A percentile compares a stretch with the other conserved stretches of the same genome.
Evolutionary conservation across 345 rosid species (phyloP).

Genomic region (Populus pruinosa): DNA sequence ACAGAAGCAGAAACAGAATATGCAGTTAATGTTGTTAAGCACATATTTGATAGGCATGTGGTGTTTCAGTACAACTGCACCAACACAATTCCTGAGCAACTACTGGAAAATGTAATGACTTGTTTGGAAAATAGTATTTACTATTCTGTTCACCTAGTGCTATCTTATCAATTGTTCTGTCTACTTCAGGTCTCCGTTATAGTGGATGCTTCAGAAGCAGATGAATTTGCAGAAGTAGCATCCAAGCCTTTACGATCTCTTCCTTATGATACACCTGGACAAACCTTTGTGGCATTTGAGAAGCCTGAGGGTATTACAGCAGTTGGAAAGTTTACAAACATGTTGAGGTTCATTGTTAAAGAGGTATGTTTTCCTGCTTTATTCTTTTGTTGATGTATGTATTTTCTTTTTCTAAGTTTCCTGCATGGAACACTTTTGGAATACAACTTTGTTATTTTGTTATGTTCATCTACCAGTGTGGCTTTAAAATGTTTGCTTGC

Average conservation of each 20-base stretch:
- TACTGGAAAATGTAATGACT: constrained; percentile 79
- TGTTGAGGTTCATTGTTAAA: constrained; percentile 77
- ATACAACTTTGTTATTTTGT: background rate
- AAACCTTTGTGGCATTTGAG: constrained; percentile 81
- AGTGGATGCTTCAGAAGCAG: constrained; percentile 92
- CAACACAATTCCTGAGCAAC: constrained; percentile 89
- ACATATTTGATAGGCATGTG: constrained; percentile 78
- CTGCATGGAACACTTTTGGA: background rate
- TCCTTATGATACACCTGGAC: constrained; percentile 93
- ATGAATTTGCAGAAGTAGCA: constrained; percentile 62
- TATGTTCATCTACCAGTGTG: background rate
- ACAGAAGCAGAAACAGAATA: constrained; percentile 99
- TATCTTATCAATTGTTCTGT: constrained; percentile 16
- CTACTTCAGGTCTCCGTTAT: constrained; percentile 69
- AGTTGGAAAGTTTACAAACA: constrained; percentile 83
- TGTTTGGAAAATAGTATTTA: background rate
- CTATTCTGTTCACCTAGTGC: background rate
- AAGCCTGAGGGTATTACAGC: constrained; percentile 81
- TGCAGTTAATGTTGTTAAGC: constrained; percentile 88
- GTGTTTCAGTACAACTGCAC: constrained; percentile 98
- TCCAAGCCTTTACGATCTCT: constrained; percentile 76
- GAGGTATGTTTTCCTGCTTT: constrained; percentile 50
- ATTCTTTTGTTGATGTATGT: background rate
- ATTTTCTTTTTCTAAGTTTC: background rate
- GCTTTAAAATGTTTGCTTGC: background rate